Evolutionary conservation across 768 basidiomycete species (phyloP).

Genomic region (Pulveroboletus sp.): DNA sequence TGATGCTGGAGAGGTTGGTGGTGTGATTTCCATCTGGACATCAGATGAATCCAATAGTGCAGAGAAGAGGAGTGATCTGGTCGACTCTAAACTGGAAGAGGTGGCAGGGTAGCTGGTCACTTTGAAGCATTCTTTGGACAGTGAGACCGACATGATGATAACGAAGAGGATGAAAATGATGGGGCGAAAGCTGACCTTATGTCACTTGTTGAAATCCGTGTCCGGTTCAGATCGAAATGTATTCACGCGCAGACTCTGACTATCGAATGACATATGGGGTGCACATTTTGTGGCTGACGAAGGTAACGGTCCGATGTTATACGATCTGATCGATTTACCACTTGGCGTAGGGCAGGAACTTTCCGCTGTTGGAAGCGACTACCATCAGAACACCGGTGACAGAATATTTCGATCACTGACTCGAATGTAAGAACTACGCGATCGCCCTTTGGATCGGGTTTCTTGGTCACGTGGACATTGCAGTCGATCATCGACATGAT

Average conservation of each 20-base stretch:
- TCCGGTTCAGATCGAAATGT: constrained; percentile 15
- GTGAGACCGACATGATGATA: constrained; percentile 10
- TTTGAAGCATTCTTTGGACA: constrained; percentile 9
- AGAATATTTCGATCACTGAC: constrained; percentile 39
- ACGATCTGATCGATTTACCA: constrained; percentile 42
- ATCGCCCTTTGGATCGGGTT: constrained; percentile 74
- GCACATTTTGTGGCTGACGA: neutral
- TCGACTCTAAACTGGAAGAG: constrained; percentile 14
- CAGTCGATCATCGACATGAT: constrained; percentile 92
- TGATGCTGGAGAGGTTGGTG: constrained; percentile 16
- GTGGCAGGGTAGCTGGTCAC: neutral
- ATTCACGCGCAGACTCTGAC: neutral
- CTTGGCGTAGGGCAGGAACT: constrained; percentile 69
- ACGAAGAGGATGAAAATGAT: neutral
- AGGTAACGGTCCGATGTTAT: constrained; percentile 1
- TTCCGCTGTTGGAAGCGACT: constrained; percentile 47
- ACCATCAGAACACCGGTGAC: neutral
- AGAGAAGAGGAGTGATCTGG: constrained; percentile 8
- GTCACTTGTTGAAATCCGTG: neutral
- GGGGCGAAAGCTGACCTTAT: constrained; percentile 2
- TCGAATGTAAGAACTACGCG: constrained; percentile 77
- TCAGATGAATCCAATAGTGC: constrained; percentile 14
- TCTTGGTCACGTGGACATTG: constrained; percentile 61
- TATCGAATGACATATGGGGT: constrained; percentile 3
- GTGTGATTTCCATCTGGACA: constrained; percentile 18